These are phyloP conservation scores for Phytopythium chamaehyphon DNA, from an alignment of 352 stramenopile genomes.

Conservation along the genomic window DNA sequence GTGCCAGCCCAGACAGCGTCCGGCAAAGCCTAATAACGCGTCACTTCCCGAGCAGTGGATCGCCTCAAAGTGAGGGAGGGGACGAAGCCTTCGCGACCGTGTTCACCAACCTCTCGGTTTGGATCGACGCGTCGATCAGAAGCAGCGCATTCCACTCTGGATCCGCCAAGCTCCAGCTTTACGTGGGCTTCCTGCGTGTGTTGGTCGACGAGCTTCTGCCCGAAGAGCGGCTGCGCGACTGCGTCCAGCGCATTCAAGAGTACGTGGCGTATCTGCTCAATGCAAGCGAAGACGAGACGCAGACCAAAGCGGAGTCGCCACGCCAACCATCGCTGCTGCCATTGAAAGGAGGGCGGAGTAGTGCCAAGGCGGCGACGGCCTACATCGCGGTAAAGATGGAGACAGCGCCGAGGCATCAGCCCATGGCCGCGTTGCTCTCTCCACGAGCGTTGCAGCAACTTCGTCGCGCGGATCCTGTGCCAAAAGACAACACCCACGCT, in stretches of 20 bases:
- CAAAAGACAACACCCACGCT: neutral
- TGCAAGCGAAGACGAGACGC: neutral
- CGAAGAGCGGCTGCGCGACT: slow-evolving; percentile 3
- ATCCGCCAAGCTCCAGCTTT: slow-evolving; percentile 30
- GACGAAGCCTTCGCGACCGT: slow-evolving; percentile 3
- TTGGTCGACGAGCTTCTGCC: slow-evolving; percentile 24
- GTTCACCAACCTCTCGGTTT: slow-evolving; percentile 36
- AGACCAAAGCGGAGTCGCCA: neutral
- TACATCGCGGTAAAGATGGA: slow-evolving; percentile 4
- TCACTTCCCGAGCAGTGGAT: neutral
- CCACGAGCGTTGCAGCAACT: slow-evolving; percentile 8
- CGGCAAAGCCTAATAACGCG: slow-evolving; percentile 1
- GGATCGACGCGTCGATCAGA: slow-evolving; percentile 24
- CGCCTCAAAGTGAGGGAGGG: too few relatives aligned
- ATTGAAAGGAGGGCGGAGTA: too few relatives aligned
- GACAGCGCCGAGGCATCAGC: neutral
- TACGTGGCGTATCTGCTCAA: slow-evolving; percentile 23
- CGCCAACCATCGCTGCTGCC: neutral
- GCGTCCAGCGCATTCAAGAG: slow-evolving; percentile 13
- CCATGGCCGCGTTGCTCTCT: slow-evolving; percentile 15
- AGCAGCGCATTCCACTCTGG: slow-evolving; percentile 19
- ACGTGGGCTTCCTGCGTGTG: slow-evolving; percentile 18
- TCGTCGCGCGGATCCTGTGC: neutral
- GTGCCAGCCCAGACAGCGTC: neutral
- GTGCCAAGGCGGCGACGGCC: neutral